phyloP scores from a whole-genome alignment of 2,329 filamentous ascomycete species.

The Hirsutella rhossiliensis region DNA sequence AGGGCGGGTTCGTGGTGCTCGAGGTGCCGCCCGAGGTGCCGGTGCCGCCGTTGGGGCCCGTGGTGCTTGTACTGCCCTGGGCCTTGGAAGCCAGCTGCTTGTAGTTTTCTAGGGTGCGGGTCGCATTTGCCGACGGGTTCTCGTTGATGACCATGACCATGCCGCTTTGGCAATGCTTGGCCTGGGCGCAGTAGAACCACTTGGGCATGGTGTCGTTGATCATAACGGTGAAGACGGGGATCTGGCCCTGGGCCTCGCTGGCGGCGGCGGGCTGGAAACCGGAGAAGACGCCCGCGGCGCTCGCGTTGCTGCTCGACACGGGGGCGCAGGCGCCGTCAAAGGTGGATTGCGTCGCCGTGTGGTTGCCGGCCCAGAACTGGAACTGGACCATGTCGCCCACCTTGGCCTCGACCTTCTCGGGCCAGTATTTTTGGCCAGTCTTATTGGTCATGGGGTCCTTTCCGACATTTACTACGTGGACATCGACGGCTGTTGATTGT shows the following conservation, averaged over 20 bases:
- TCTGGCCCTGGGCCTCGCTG: constrained; percentile 31
- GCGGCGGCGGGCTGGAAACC: constrained; percentile 55
- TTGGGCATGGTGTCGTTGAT: constrained; percentile 59
- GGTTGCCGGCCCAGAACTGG: constrained; percentile 57
- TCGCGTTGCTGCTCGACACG: constrained; percentile 37
- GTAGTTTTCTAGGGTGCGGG: constrained; percentile 16
- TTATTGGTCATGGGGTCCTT: constrained; percentile 35
- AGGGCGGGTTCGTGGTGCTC: constrained; percentile 3
- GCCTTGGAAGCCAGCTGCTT: not conserved
- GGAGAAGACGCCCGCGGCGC: constrained; percentile 49
- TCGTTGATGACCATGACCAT: constrained; percentile 71
- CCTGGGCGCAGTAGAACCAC: constrained; percentile 71
- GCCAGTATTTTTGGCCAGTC: constrained; percentile 45
- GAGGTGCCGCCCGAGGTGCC: not conserved
- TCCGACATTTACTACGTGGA: constrained; percentile 57
- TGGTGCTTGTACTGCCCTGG: too few species aligned
- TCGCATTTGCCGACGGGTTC: constrained; percentile 28
- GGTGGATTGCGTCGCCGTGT: constrained; percentile 67
- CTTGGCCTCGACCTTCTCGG: constrained; percentile 51
- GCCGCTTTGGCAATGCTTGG: constrained; percentile 59
- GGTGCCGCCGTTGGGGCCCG: not conserved
- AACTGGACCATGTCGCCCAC: constrained; percentile 54
- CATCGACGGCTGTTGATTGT: constrained; percentile 19
- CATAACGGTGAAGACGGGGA: constrained; percentile 59
- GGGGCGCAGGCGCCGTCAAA: constrained; percentile 62